Evolutionary conservation across 108 stramenopile species (phyloP), one percentile per base, ranked within the genome.

Genomic region (Fragilariopsis cylindrus): DNA sequence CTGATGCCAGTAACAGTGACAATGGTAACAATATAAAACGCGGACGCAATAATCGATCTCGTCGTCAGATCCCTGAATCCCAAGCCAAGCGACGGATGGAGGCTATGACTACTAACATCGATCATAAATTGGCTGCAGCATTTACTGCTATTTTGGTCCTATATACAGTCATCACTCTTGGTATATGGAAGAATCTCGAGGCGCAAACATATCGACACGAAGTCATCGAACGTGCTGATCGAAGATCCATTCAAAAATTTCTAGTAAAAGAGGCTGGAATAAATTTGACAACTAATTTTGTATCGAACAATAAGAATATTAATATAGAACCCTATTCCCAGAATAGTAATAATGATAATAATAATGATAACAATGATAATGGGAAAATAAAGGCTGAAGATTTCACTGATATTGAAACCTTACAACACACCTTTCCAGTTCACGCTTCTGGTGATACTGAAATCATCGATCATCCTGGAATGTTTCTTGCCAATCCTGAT

Each of bases 401-500:
- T 21, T 77, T 81, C 48, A 7, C 55, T 41, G 74, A 73, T 39
- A 73, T 81, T 21, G 12, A 47, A 39, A 73, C 71, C 15, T 45
- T 86, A 7, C 85, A 81, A 47, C 69, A 78, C 54, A 75, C 82
- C 4, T 87, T 87, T 56, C 86, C 86, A 2, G 54, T 87, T 13
- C 77, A 83, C 53, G 82, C 71, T 2, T 56, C 63, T 45, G 60
- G 76, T 5, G 82, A 81, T 56, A 40, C 74, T 65, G 86, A 87
- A 75, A 68, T 60, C 43, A 87, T 87, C 48, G 49, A 70, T 54
- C 82, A 83, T 71, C 82, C 86, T 5, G 86, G 80, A 30, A 70
- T 75, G 7, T 53, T 72, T n/a, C 57, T 75, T 70, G 69, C 82
- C n/a, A 52, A 72, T 44, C 39, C 64, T n/a, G 21, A 67, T 6